A percentile compares a stretch with the other conserved stretches of the same genome.
These are phyloP conservation scores for Hypericum androsaemum DNA, from an alignment of 345 rosid genomes.

Conservation along the genomic window DNA sequence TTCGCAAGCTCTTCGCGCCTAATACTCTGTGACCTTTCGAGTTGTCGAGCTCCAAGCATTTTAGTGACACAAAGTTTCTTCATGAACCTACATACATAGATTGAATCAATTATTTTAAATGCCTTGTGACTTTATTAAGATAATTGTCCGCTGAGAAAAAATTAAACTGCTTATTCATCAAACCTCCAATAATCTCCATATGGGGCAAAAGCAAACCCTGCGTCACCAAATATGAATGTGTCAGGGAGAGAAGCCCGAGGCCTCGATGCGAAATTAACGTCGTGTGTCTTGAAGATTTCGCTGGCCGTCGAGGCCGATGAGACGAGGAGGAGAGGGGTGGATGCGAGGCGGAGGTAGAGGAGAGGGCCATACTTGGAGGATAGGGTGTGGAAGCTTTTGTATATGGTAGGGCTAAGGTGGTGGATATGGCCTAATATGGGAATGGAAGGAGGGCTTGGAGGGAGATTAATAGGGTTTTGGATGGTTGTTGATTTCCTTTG, in stretches of 20 bases:
- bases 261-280: constrained; percentile 2
- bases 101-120: constrained; percentile 18
- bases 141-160: constrained; percentile 9
- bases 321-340: constrained; percentile 21
- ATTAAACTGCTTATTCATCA: constrained; percentile 18
- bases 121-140: constrained; percentile 15
- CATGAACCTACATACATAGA: constrained; percentile 39
- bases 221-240: neutral
- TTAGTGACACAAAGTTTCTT: constrained; percentile 32
- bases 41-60: constrained; percentile 22
- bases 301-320: constrained; percentile 29
- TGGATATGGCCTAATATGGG: too few relatives aligned
- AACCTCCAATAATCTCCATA: constrained; percentile 11
- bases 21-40: constrained; percentile 16
- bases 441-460: too few relatives aligned
- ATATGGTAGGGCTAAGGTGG: constrained; percentile 16
- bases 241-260: neutral
- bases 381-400: constrained; percentile 24
- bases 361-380: constrained; percentile 30
- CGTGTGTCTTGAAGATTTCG: constrained; percentile 21
- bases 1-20: constrained; percentile 23
- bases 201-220: constrained; percentile 5
- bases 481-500: too few relatives aligned
- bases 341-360: constrained; percentile 26
- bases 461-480: too few relatives aligned